These are phyloP conservation scores for Bruguiera hainesii DNA, from an alignment of 441 rosid species.

Conservation along the genomic window DNA sequence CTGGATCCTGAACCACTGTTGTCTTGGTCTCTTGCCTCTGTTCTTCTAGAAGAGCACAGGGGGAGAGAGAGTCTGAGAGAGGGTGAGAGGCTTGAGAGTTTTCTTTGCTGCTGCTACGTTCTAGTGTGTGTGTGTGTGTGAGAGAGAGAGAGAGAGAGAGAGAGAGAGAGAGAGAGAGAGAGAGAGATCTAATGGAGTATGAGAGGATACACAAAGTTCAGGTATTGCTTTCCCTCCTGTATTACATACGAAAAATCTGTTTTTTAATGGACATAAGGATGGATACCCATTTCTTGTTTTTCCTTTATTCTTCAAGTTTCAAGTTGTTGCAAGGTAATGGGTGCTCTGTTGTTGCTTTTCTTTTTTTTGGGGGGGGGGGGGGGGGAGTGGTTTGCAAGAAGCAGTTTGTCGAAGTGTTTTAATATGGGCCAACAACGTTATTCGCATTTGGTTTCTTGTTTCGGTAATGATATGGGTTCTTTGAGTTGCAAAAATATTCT, in stretches of 20 bases:
- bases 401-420: neutral
- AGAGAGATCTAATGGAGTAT: conserved; percentile 73
- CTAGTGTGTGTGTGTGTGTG: neutral
- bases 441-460: neutral
- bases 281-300: conserved; percentile 6
- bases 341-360: neutral
- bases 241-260: neutral
- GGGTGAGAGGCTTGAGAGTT: neutral
- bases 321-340: neutral
- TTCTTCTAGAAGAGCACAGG: neutral
- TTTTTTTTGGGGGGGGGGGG: neutral
- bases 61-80: neutral
- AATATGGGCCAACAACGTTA: neutral
- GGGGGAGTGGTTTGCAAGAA: neutral
- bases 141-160: neutral
- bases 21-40: neutral
- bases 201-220: conserved; percentile 89
- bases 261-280: neutral
- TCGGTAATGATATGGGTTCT: conserved; percentile 17
- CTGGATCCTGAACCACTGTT: neutral
- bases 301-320: too few relatives aligned
- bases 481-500: too few relatives aligned
- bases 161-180: conserved; percentile 15
- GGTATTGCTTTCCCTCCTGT: conserved; percentile 24
- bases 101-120: neutral